Evolutionary conservation across 257 asterid species (phyloP).

Genomic region (Nyctanthes arbortristis): DNA sequence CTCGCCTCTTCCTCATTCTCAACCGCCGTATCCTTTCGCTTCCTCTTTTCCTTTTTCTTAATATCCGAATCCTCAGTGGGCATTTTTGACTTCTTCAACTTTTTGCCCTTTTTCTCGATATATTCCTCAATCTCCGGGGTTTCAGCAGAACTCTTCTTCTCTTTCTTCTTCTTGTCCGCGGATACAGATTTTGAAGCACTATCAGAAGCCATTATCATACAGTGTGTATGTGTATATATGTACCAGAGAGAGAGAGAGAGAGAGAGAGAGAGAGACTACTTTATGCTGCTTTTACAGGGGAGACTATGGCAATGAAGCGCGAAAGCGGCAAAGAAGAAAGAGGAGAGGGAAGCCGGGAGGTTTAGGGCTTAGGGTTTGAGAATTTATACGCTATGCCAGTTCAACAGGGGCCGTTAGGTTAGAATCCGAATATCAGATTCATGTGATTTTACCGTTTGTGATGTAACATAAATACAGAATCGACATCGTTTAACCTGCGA

Average conservation of each 20-base stretch:
- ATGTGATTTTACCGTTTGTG: neutral
- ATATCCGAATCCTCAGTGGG: conserved; percentile 44
- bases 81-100: conserved; percentile 59
- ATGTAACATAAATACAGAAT: neutral
- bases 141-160: conserved; percentile 35
- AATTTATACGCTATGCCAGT: neutral
- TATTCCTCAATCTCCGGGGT: conserved; percentile 37
- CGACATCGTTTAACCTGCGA: neutral
- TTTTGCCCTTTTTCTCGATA: conserved; percentile 46
- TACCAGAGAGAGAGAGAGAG: neutral
- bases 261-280: neutral
- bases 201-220: conserved; percentile 55
- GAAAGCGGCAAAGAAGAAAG: conserved; percentile 41
- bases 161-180: conserved; percentile 58
- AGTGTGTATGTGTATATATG: neutral
- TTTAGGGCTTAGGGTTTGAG: conserved; percentile 44
- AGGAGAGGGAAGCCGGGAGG: conserved; percentile 9
- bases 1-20: conserved; percentile 47
- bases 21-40: conserved; percentile 58
- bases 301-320: conserved; percentile 30
- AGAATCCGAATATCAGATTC: conserved; percentile 16
- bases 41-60: conserved; percentile 57
- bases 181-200: conserved; percentile 36
- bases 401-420: neutral
- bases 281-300: conserved; percentile 41